Percentiles rank a stretch among this genome's conserved stretches.
These are phyloP conservation scores for Ceratocystis cacaofunesta DNA, from an alignment of 2,329 filamentous ascomycete species.

Conservation along the genomic window DNA sequence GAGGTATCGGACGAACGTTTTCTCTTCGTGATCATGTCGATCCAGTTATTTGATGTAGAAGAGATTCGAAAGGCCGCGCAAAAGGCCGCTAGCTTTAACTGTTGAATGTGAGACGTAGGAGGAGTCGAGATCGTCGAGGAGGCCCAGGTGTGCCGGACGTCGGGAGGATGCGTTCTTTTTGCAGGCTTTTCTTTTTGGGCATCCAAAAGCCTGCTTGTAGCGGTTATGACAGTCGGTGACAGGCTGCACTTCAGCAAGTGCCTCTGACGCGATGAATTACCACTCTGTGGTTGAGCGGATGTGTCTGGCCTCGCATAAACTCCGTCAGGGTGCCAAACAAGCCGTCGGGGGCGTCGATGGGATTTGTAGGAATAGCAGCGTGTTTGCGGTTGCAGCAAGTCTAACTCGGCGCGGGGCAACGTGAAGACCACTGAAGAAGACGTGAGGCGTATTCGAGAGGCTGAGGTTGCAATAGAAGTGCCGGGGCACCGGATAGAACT, in stretches of 20 bases:
- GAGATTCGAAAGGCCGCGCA: background rate
- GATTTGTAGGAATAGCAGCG: background rate
- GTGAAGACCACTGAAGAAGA: background rate
- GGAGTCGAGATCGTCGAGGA: background rate
- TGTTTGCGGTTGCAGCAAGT: background rate
- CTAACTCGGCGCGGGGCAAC: background rate
- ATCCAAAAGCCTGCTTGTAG: background rate
- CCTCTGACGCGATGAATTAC: background rate
- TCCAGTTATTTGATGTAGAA: background rate
- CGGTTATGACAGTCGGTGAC: background rate
- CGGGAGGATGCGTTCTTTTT: background rate
- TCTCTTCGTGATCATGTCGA: background rate
- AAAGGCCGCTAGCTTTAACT: background rate
- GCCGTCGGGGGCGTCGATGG: background rate
- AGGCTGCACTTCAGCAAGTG: background rate
- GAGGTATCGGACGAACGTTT: background rate
- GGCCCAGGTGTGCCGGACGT: background rate
- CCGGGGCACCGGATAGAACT: background rate
- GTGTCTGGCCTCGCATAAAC: background rate
- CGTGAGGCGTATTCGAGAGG: background rate
- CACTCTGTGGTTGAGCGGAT: background rate
- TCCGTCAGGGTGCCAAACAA: background rate
- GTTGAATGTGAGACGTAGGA: background rate
- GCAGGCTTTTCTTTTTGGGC: background rate
- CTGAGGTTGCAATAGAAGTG: background rate